Base-by-base conservation (phyloP, 2,329 filamentous ascomycete species). In the Allantophomopsis lycopodina region DNA sequence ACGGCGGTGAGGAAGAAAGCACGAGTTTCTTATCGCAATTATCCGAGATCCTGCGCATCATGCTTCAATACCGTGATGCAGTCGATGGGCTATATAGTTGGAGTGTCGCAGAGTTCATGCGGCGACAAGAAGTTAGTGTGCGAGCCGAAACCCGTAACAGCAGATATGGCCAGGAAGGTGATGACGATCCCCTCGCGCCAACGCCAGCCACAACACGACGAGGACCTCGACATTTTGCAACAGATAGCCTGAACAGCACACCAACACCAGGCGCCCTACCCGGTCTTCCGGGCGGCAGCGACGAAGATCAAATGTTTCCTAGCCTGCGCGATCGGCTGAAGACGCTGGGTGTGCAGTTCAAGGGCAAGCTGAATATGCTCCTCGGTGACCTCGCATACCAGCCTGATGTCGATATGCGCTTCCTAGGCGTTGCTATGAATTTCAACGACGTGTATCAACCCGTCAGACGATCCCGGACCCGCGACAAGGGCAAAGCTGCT, bases 391-490 rank as follows among this genome's bases (percentile, higher is more conserved):
- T 98, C 46, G 83, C 86, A 7, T 89, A 93, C 61, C 89, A 96
- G 60, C 81, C 87, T 1, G 91, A 98, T 57, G 79, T 88, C 38
- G 91, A 98, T 58, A 85, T 98, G 78, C 73, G 89, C 40, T 96
- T 96, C 66, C 63, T 98, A 48, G 91, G 86, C 32, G 87, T 96
- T 36, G 84, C 91, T 32, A 96, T 98, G 86, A 98, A 96, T 62
- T 98, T 96, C 61, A 98, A 98, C 60, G 89, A 96, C 57, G 83
- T 94, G 18, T 96, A 96, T 60, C 75, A 84, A 60, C 83, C 85
- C 12, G 73, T 79, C 35, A 69, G 78, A 51, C 73, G 79, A 6
- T 28, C 23, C 4, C 5, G 23, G 23, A 28, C 23, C 23, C 23
- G 23, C 11, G 23, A 28, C 10, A 28, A 28, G 11, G 11, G 7